Evolutionary conservation across 192 early-diverging fungal species (phyloP), one percentile per base, ranked within the genome.

Genomic region (Podila minutissima): DNA sequence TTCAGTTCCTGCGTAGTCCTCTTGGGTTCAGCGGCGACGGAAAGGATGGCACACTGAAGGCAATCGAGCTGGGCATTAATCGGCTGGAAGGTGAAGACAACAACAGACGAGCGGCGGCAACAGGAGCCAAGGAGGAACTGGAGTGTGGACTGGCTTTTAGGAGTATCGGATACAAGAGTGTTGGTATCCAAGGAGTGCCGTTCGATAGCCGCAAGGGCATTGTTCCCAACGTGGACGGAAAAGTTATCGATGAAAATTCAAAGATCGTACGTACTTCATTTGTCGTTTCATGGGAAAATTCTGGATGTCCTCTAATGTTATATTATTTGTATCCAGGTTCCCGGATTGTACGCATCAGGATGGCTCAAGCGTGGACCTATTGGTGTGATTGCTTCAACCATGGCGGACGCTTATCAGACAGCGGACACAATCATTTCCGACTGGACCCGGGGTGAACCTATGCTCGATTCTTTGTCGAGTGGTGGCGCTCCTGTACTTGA

Each of bases 301-400:
- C 58, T 46, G 26, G 49, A 62, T 46, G 61, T 20, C 64, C 20
- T 37, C 57, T 73, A 29, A 24, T 22, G 15, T 33, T 17, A 22
- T 48, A 22, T 64, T 33, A 51, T 61, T n/a, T 15, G 19, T 12
- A 28, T 19, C 2, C 31, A 87, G 86, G 63, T 86, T 7, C 89
- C 91, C 17, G 93, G 95, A 0, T 67, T 99, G 32, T 99, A 99
- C 74, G 94, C 92, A 0, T 75, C 96, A 2, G 97, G 97, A 7
- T 99, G 98, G 98, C 72, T 97, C n/a, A 99, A 98, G 74, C 91
- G 93, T 28, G 98, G 98, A 0, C 95, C 97, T 26, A 90, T 89
- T 3, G 98, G 97, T 4, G 96, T 97, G 12, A 96, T 99, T 74
- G 96, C 96, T 2, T 86, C 95, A 0, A 99, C 98, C 7, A 97